These are phyloP conservation scores for Suillus brevipes DNA, from an alignment of 768 basidiomycete genomes.

Conservation along the genomic window DNA sequence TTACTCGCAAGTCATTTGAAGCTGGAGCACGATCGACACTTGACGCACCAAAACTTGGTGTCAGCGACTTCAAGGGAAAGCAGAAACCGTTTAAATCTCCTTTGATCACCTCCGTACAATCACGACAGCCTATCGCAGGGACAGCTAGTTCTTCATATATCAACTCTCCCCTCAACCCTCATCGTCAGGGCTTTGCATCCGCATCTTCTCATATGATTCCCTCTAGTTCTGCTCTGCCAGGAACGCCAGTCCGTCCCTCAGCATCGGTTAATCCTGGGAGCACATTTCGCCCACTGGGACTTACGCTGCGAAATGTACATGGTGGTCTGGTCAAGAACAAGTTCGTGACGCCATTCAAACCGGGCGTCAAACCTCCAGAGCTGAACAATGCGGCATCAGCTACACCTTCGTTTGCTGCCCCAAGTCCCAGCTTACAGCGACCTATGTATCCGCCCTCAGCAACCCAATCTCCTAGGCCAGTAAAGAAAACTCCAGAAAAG, in stretches of 20 bases:
- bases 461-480: conserved; percentile 7
- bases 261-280: conserved; percentile 15
- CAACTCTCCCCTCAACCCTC: conserved; percentile 20
- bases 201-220: conserved; percentile 13
- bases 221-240: conserved; percentile 13
- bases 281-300: conserved; percentile 24
- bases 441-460: conserved; percentile 28
- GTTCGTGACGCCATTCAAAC: conserved; percentile 68
- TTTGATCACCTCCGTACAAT: conserved; percentile 25
- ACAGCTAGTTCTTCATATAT: conserved; percentile 35
- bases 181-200: conserved; percentile 6
- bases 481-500: conserved; percentile 13
- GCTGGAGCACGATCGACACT: conserved; percentile 14
- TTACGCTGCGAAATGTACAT: conserved; percentile 22
- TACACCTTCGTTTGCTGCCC: conserved; percentile 5
- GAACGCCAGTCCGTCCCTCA: conserved; percentile 39
- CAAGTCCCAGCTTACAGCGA: conserved; percentile 4
- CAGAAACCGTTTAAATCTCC: conserved; percentile 51
- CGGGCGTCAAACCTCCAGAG: conserved; percentile 47
- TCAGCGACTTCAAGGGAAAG: conserved; percentile 12
- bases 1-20: conserved; percentile 28
- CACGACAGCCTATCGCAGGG: conserved; percentile 13
- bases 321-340: conserved; percentile 35
- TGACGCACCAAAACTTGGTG: conserved; percentile 11
- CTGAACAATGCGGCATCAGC: not conserved